Base-by-base conservation (phyloP, 768 basidiomycete genomes). In the Suillus clintonianus region DNA sequence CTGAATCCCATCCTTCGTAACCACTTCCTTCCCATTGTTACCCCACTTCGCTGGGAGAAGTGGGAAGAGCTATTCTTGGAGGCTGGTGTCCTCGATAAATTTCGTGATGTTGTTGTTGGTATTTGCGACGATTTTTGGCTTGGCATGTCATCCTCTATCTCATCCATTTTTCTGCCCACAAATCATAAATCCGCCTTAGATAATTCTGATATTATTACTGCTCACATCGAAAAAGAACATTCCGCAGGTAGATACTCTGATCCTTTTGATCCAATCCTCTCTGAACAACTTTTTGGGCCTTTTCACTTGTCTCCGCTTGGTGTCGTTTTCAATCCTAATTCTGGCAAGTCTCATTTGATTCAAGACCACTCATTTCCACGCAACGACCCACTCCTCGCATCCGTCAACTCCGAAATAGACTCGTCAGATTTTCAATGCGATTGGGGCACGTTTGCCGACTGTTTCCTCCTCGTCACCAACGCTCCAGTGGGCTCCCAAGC, bases 71-170 rank as follows among this genome's bases (percentile, higher is more conserved):
- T 60, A 2, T 62, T 73, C 2, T 6, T 9, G 5, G 43, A 43
- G 1, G 66, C 59, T 13, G 62, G 63, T 17, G 8, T 69, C 13
- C 61, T 67, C 7, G 45, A 70, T 30, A 19, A 32, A n/a, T 74
- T 70, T 36, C 4, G 59, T 3, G 71, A 76, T 62, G 53, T 74
- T n/a, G 70, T 68, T 19, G 42, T 13, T 1, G 68, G 71, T 51
- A 65, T 76, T 43, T 37, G 61, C 17, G 10, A 64, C 37, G 39
- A 68, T n/a, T 75, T 75, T 62, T 62, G 70, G 51, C 67, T 75
- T 64, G 73, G 70, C 3, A 51, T 72, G 17, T 59, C 43, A 1
- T 64, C 64, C 8, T 11, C 30, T 7, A 19, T 57, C 19, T 24
- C 34, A 3, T 56, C 55, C 19, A 57, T 19, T 11, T 57, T 36